Evolutionary conservation across 2,329 filamentous ascomycete genomes (phyloP).

Genomic region (Colletotrichum sp.): DNA sequence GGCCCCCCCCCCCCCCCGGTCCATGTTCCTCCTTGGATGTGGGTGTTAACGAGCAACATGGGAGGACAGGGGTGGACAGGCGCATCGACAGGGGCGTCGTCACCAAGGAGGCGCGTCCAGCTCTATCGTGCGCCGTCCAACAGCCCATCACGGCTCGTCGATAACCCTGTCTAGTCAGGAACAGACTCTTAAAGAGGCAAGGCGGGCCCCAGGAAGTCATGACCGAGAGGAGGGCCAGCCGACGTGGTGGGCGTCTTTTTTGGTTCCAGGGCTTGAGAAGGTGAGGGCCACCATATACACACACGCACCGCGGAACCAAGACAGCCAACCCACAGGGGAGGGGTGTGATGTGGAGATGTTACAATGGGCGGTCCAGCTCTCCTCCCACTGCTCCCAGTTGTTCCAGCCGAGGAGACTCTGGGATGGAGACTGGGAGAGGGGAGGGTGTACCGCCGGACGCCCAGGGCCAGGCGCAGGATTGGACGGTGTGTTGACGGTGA

Average conservation of each 20-base stretch:
- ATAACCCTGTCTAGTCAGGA: constrained; percentile 15
- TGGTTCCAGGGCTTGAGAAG: neutral
- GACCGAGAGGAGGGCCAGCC: constrained; percentile 7
- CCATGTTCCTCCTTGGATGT: neutral
- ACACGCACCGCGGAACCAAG: neutral
- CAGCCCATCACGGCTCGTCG: neutral
- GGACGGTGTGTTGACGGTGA: constrained; percentile 8
- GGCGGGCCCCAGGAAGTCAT: neutral
- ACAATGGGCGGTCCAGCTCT: neutral
- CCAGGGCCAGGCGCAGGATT: constrained; percentile 2
- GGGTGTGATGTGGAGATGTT: neutral
- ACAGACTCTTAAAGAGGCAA: constrained; percentile 11
- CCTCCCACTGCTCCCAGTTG: neutral
- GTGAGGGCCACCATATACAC: neutral
- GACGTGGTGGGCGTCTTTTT: neutral
- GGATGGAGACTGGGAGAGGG: neutral
- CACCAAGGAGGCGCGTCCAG: neutral
- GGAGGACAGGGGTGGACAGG: neutral
- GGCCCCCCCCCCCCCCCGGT: neutral
- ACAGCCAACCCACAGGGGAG: neutral
- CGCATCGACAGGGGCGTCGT: constrained; percentile 2
- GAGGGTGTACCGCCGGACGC: neutral
- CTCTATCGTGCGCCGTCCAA: constrained; percentile 1
- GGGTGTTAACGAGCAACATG: constrained; percentile 14
- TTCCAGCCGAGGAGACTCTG: neutral